Percentiles rank a stretch among this genome's conserved stretches.
These are phyloP conservation scores for Collariella sp. DNA, from an alignment of 495 filamentous ascomycete species.

Conservation along the genomic window DNA sequence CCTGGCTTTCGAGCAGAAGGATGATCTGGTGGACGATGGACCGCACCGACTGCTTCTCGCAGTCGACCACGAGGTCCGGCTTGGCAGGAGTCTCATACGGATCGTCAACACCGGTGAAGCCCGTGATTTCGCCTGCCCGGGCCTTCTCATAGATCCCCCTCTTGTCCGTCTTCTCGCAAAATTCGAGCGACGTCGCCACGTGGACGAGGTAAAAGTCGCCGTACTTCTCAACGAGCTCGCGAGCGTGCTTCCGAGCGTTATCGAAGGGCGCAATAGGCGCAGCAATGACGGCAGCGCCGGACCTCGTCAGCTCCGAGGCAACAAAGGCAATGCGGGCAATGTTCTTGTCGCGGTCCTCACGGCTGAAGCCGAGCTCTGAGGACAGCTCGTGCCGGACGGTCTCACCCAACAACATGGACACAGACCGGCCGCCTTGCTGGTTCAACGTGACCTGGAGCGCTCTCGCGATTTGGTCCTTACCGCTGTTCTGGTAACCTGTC, in stretches of 20 bases:
- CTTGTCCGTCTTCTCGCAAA: constrained; percentile 93
- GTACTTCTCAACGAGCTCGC: constrained; percentile 75
- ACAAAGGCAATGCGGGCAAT: constrained; percentile 96
- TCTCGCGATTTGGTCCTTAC: constrained; percentile 92
- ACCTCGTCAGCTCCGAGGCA: constrained; percentile 82
- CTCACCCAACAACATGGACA: constrained; percentile 88
- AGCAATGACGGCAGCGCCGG: constrained; percentile 91
- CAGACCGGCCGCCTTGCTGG: constrained; percentile 93
- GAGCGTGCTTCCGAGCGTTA: constrained; percentile 59
- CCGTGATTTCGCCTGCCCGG: constrained; percentile 86
- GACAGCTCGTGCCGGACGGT: constrained; percentile 90
- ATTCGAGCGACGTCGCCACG: constrained; percentile 84
- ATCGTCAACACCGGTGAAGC: constrained; percentile 97
- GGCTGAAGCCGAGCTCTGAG: constrained; percentile 90
- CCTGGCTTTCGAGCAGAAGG: constrained; percentile 79
- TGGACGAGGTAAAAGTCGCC: constrained; percentile 92
- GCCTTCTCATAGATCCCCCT: constrained; percentile 81
- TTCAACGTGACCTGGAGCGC: constrained; percentile 95
- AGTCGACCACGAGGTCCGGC: constrained; percentile 75
- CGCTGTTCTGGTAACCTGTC: constrained; percentile 91
- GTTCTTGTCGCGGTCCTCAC: constrained; percentile 89
- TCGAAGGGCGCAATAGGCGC: constrained; percentile 97
- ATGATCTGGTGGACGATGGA: constrained; percentile 96
- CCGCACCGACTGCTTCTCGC: constrained; percentile 76
- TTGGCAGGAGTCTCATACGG: constrained; percentile 84